Conservation (phyloP, 1,139 yeast genomes). For the Kurtzmaniella natalensis region DNA sequence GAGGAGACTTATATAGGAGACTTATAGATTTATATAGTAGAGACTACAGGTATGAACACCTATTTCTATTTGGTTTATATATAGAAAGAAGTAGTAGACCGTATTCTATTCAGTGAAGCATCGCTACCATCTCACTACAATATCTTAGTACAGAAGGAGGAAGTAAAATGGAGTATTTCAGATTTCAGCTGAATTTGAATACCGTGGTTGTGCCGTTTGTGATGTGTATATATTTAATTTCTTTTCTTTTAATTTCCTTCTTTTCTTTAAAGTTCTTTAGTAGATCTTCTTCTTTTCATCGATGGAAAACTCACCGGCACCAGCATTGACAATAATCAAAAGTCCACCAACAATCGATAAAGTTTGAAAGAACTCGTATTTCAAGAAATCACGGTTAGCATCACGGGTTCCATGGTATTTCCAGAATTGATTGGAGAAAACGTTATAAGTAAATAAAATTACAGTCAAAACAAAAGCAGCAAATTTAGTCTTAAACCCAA, state of each 20-base stretch:
- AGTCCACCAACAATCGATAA: slow-evolving; percentile 94
- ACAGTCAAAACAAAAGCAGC: slow-evolving; percentile 79
- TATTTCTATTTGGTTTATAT: no score
- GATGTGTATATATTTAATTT: not conserved
- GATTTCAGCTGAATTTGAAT: no score
- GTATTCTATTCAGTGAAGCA: no score
- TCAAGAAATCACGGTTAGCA: slow-evolving; percentile 82
- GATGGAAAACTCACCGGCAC: slow-evolving; percentile 91
- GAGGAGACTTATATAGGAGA: no score
- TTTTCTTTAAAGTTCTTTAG: slow-evolving; percentile 26
- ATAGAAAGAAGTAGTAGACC: no score
- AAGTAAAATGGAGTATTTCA: no score
- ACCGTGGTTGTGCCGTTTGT: not conserved
- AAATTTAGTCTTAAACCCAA: slow-evolving; percentile 91
- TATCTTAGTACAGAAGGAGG: no score
- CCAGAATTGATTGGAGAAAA: slow-evolving; percentile 90
- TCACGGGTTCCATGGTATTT: slow-evolving; percentile 56
- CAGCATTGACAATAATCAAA: slow-evolving; percentile 85
- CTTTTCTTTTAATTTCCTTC: not conserved
- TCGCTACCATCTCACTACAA: no score
- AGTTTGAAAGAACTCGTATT: slow-evolving; percentile 93
- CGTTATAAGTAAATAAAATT: slow-evolving; percentile 70
- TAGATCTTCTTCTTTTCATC: slow-evolving; percentile 96
- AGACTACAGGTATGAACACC: no score
- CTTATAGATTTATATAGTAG: no score